Percentiles rank a stretch among this genome's conserved stretches.
These are phyloP conservation scores for Phytopythium mirpurense DNA, from an alignment of 352 stramenopile species.

Conservation along the genomic window DNA sequence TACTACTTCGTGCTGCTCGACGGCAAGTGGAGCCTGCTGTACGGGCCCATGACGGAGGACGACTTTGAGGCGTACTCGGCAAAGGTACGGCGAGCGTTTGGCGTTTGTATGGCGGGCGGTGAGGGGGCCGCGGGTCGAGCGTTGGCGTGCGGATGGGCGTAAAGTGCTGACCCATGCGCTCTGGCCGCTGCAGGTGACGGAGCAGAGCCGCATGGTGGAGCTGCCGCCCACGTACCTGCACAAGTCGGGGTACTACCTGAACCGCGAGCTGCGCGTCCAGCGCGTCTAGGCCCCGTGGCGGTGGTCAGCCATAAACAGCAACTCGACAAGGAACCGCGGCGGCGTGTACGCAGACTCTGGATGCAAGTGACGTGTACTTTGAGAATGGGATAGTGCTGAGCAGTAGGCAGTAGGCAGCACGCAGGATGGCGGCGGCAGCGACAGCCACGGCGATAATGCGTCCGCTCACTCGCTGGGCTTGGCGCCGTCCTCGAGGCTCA, in stretches of 20 bases:
- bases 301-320: too few species aligned
- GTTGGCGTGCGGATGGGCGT: not conserved
- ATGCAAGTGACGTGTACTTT: not conserved
- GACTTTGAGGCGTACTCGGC: conserved; percentile 75
- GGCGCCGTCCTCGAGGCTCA: conserved; percentile 29
- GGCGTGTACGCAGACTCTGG: too few species aligned
- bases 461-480: not conserved
- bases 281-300: conserved; percentile 4
- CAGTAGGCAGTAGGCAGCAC: too few species aligned
- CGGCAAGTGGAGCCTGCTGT: conserved; percentile 82
- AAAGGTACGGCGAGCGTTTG: conserved; percentile 33
- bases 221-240: conserved; percentile 76
- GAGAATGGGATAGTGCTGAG: too few species aligned
- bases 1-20: conserved; percentile 85
- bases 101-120: not conserved
- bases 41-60: conserved; percentile 80
- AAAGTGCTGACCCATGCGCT: not conserved
- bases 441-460: too few species aligned
- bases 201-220: conserved; percentile 61
- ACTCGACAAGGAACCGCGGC: too few species aligned
- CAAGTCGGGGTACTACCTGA: conserved; percentile 76
- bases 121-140: too few species aligned
- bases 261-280: conserved; percentile 58
- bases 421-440: too few species aligned
- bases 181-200: conserved; percentile 37